Conservation (phyloP, 2,329 filamentous ascomycete genomes). For the Trichoderma koningiopsis region DNA sequence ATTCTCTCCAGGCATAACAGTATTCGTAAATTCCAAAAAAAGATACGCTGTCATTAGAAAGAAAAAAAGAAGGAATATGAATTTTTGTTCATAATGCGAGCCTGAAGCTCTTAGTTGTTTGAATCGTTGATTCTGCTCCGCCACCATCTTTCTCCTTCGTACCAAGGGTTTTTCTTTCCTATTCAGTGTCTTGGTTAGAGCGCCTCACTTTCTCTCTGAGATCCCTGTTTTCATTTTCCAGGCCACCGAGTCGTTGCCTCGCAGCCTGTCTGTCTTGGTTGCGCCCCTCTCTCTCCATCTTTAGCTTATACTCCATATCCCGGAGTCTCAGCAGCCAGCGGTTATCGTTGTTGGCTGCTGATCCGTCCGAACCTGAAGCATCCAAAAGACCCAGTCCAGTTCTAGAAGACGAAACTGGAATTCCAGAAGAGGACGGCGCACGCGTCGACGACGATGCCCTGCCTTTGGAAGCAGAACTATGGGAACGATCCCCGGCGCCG, state of each 20-base stretch:
- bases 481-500: slow-evolving; percentile 48
- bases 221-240: slow-evolving; percentile 73
- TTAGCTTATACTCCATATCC: slow-evolving; percentile 85
- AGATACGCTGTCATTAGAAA: slow-evolving; percentile 25
- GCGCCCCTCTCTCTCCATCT: slow-evolving; percentile 84
- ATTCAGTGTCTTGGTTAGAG: slow-evolving; percentile 34
- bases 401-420: slow-evolving; percentile 30
- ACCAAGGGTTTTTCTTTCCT: not conserved
- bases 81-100: not conserved
- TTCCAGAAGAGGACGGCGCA: slow-evolving; percentile 35
- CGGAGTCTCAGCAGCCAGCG: slow-evolving; percentile 83
- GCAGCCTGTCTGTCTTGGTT: slow-evolving; percentile 84
- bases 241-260: slow-evolving; percentile 74
- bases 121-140: not conserved
- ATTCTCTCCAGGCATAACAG: slow-evolving; percentile 21
- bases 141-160: not conserved
- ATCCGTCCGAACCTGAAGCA: slow-evolving; percentile 10
- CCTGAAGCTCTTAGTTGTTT: not conserved
- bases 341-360: slow-evolving; percentile 54
- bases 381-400: slow-evolving; percentile 25
- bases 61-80: not conserved
- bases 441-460: slow-evolving; percentile 40
- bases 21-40: slow-evolving; percentile 25
- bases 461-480: slow-evolving; percentile 25
- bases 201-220: slow-evolving; percentile 63